These are phyloP conservation scores for Solanum chaucha DNA, from an alignment of 257 asterid species.

Conservation along the genomic window DNA sequence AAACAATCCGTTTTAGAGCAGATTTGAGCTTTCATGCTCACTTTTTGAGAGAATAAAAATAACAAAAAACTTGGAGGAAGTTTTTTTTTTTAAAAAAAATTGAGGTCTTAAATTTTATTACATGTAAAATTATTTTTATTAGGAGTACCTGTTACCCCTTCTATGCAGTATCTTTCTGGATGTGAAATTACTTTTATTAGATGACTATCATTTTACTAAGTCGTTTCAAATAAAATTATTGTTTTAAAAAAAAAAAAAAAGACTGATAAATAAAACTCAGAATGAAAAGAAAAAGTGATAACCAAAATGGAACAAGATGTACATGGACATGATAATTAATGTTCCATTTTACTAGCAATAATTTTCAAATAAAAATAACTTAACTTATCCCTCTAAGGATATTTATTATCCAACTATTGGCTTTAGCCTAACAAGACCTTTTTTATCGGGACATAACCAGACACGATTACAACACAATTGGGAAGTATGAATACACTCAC, in stretches of 20 bases:
- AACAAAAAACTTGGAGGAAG: too few relatives aligned
- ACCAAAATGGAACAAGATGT: background rate
- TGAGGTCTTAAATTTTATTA: too few relatives aligned
- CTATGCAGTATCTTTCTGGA: too few relatives aligned
- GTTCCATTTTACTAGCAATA: background rate
- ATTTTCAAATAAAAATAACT: background rate
- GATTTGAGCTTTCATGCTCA: too few relatives aligned
- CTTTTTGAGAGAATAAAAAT: too few relatives aligned
- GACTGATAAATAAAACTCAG: background rate
- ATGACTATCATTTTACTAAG: too few relatives aligned
- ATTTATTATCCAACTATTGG: background rate
- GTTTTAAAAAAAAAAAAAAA: rapidly evolving
- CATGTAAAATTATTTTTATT: too few relatives aligned
- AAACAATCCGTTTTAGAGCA: too few relatives aligned
- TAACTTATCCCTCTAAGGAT: background rate
- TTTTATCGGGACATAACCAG: background rate
- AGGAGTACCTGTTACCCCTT: background rate
- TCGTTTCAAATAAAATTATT: background rate
- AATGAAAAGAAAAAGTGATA: too few relatives aligned
- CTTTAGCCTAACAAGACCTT: background rate
- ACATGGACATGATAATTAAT: too few relatives aligned
- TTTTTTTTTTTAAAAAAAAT: too few relatives aligned
- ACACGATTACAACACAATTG: background rate
- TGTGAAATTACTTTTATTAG: too few relatives aligned
- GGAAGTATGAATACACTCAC: background rate